Evolutionary conservation across 179 eudicot species (phyloP).

Genomic region (Heliamphora pulchella): DNA sequence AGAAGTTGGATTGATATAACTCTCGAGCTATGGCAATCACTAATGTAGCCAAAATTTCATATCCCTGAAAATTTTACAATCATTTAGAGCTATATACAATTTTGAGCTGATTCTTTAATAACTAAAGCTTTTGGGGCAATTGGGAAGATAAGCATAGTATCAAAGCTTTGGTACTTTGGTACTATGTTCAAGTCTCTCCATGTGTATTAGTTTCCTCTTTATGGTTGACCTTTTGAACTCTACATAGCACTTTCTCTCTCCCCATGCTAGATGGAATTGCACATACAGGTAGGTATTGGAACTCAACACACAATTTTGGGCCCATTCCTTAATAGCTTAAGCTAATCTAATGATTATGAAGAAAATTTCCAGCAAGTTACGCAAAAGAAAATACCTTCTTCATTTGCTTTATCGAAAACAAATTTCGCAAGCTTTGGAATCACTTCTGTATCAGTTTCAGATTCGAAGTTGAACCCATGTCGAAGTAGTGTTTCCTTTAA

Average conservation of each 20-base stretch:
- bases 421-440: slow-evolving; percentile 98
- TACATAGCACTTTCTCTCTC: not conserved
- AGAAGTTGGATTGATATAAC: no score
- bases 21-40: not conserved
- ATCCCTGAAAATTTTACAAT: not conserved
- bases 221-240: no score
- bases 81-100: not conserved
- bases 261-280: not conserved
- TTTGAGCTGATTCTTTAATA: not conserved
- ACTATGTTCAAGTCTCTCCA: not conserved
- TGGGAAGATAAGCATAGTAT: not conserved
- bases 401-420: slow-evolving; percentile 86
- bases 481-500: slow-evolving; percentile 78
- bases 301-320: not conserved
- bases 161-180: not conserved
- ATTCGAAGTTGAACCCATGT: slow-evolving; percentile 86
- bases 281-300: not conserved
- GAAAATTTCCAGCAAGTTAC: not conserved
- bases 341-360: not conserved
- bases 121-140: not conserved
- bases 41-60: not conserved
- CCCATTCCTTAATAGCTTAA: not conserved
- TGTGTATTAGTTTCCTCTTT: not conserved
- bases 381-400: slow-evolving; percentile 40
- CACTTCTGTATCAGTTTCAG: slow-evolving; percentile 98